A percentile compares a stretch with the other conserved stretches of the same genome.
Conservation (phyloP, 2,329 filamentous ascomycete species). For the Xylariomycetidae sp. region DNA sequence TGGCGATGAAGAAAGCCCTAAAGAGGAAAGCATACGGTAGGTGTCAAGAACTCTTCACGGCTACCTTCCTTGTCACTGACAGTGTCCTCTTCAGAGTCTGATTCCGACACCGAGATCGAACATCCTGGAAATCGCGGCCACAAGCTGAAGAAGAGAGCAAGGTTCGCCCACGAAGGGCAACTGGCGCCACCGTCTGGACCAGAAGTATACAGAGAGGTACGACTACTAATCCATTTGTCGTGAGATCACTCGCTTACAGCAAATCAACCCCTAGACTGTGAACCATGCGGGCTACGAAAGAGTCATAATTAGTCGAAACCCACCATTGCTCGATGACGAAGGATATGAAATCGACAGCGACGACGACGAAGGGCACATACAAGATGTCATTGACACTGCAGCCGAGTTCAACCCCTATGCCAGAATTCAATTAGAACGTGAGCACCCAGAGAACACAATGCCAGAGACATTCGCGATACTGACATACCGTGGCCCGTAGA, state of each 20-base stretch:
- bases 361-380: conserved; percentile 60
- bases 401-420: conserved; percentile 71
- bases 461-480: conserved; percentile 2
- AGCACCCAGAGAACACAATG: conserved; percentile 19
- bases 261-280: conserved; percentile 63
- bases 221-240: conserved; percentile 19
- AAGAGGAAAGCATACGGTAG: conserved; percentile 60
- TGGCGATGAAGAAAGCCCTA: conserved; percentile 63
- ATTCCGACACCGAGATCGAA: conserved; percentile 70
- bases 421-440: conserved; percentile 67
- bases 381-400: conserved; percentile 57
- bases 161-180: conserved; percentile 66
- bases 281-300: conserved; percentile 70
- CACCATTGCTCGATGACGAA: conserved; percentile 69
- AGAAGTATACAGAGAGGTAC: conserved; percentile 67
- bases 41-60: conserved; percentile 6
- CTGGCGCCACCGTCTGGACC: conserved; percentile 62
- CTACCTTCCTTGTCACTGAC: conserved; percentile 9
- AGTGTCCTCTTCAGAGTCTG: conserved; percentile 55
- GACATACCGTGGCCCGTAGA: conserved; percentile 41
- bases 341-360: conserved; percentile 72
- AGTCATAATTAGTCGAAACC: conserved; percentile 70
- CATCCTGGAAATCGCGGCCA: conserved; percentile 70
- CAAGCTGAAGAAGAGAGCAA: conserved; percentile 72
- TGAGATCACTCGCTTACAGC: too few species aligned